These are phyloP conservation scores for Ophioceras dolichostomum DNA, from an alignment of 2,329 filamentous ascomycete genomes.

Conservation along the genomic window DNA sequence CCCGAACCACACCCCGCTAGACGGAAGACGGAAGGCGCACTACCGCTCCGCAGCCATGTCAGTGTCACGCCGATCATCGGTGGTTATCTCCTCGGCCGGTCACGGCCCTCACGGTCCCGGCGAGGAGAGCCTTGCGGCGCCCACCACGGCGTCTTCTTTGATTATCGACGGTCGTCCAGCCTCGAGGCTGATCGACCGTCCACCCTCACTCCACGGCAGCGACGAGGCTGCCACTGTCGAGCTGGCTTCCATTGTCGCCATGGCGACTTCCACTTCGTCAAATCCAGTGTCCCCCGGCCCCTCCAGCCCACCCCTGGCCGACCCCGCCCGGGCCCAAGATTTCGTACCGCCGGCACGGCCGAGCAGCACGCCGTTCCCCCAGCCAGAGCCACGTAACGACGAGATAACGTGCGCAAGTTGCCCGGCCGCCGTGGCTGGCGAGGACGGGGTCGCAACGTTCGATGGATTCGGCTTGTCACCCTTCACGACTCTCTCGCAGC, in stretches of 20 bases:
- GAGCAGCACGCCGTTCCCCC: conserved; percentile 48
- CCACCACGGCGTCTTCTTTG: too few relatives aligned
- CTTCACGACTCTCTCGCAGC: conserved; percentile 5
- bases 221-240: conserved; percentile 23
- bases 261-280: too few relatives aligned
- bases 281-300: conserved; percentile 43
- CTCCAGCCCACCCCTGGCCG: conserved; percentile 32
- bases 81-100: too few relatives aligned
- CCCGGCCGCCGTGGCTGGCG: conserved; percentile 17
- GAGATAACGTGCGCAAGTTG: conserved; percentile 27
- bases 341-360: conserved; percentile 39
- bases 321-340: conserved; percentile 31
- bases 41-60: too few relatives aligned
- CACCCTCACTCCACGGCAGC: conserved; percentile 16
- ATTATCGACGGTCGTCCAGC: too few relatives aligned
- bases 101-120: too few relatives aligned
- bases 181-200: conserved; percentile 11
- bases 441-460: conserved; percentile 13
- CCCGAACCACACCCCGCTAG: too few relatives aligned
- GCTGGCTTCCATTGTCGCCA: conserved; percentile 30
- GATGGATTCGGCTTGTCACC: conserved; percentile 12
- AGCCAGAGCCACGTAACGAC: conserved; percentile 35
- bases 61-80: too few relatives aligned
- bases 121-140: too few relatives aligned
- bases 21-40: too few relatives aligned